Percentiles rank a stretch among this genome's conserved stretches.
Evolutionary conservation across 2,329 filamentous ascomycete genomes (phyloP).

Genomic region (Phialemoniopsis sp.): DNA sequence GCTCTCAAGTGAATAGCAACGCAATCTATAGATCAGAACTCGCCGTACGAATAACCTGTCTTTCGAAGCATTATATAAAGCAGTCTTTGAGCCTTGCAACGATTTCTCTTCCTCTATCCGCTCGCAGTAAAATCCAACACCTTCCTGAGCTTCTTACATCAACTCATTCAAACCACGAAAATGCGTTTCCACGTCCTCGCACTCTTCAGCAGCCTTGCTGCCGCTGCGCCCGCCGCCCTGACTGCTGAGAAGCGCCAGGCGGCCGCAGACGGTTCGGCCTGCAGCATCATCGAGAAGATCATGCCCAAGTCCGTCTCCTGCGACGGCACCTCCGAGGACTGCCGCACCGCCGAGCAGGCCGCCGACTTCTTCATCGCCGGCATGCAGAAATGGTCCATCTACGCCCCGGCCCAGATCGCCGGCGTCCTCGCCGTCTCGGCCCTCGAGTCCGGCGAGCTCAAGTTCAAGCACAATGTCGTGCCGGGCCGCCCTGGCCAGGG

Average conservation of each 20-base stretch:
- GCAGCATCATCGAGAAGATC: slow-evolving; percentile 44
- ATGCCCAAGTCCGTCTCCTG: slow-evolving; percentile 55
- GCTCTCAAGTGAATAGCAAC: no score
- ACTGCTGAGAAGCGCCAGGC: slow-evolving; percentile 3
- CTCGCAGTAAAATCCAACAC: no score
- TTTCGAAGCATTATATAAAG: no score
- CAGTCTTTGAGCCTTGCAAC: no score
- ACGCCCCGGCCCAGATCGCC: slow-evolving; percentile 55
- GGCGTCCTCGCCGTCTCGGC: slow-evolving; percentile 67
- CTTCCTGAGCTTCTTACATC: no score
- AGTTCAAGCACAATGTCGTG: slow-evolving; percentile 66
- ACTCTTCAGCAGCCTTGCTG: slow-evolving; percentile 13
- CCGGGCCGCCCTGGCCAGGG: slow-evolving; percentile 62
- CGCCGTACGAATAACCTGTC: no score
- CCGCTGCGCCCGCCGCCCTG: slow-evolving; percentile 13
- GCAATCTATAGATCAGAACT: no score
- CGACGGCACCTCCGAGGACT: slow-evolving; percentile 49
- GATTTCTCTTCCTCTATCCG: no score
- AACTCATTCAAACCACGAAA: slow-evolving; percentile 1
- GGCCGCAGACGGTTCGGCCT: slow-evolving; percentile 14
- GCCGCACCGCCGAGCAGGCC: slow-evolving; percentile 60
- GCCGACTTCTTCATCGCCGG: slow-evolving; percentile 51
- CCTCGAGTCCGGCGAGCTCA: slow-evolving; percentile 66
- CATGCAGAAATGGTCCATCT: slow-evolving; percentile 55
- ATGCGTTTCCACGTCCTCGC: slow-evolving; percentile 21